Conservation (phyloP, 2,329 filamentous ascomycete genomes). For the Arachnopeziza araneosa region DNA sequence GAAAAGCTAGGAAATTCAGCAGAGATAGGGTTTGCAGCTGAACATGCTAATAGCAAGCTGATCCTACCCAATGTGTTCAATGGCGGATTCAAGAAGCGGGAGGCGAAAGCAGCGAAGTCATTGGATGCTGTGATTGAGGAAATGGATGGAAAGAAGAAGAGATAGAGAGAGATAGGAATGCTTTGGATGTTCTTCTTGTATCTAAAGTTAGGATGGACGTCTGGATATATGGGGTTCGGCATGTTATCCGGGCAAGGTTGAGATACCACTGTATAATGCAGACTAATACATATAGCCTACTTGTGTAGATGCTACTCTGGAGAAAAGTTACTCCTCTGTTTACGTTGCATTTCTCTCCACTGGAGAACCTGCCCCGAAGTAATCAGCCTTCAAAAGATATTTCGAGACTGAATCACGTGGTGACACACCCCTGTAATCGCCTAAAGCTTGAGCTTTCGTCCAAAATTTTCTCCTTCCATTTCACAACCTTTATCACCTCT, state of each 20-base stretch:
- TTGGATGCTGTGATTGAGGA: slow-evolving; percentile 47
- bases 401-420: background rate
- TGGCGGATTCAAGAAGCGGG: slow-evolving; percentile 50
- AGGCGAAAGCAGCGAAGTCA: slow-evolving; percentile 50
- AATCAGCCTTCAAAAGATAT: background rate
- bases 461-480: background rate
- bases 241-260: background rate
- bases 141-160: slow-evolving; percentile 23
- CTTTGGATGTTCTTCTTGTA: background rate
- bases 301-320: background rate
- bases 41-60: slow-evolving; percentile 69
- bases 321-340: background rate
- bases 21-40: slow-evolving; percentile 64
- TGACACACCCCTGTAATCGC: background rate
- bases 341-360: too few relatives aligned
- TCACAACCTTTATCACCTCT: background rate
- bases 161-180: slow-evolving; percentile 9
- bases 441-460: background rate
- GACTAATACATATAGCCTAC: background rate
- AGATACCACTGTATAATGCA: background rate
- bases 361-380: too few relatives aligned
- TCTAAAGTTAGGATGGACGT: background rate
- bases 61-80: slow-evolving; percentile 61
- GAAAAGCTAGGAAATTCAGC: slow-evolving; percentile 63
- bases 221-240: background rate